Evolutionary conservation across 306 rosid genomes (phyloP).

Genomic region (Cucumis cinereus): DNA sequence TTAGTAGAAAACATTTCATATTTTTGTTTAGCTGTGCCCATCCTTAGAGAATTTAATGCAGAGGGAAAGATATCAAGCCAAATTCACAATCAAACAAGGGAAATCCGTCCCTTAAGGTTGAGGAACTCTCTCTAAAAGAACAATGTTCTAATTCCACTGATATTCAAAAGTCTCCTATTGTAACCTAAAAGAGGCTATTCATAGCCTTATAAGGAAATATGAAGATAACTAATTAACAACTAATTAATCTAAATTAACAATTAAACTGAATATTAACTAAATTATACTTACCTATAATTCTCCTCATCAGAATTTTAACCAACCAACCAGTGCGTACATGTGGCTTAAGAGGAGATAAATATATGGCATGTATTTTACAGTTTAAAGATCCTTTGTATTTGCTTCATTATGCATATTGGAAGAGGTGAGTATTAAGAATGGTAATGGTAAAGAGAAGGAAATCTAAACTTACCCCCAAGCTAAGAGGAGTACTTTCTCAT

Average conservation of each 20-base stretch:
- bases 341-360: neutral
- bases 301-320: neutral
- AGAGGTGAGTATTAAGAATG: neutral
- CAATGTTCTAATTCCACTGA: too few relatives aligned
- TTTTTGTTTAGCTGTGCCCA: neutral
- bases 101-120: too few relatives aligned
- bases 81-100: too few relatives aligned
- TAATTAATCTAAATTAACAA: too few relatives aligned
- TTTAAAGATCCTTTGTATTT: neutral
- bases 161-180: too few relatives aligned
- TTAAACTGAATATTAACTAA: too few relatives aligned
- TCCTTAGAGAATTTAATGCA: neutral
- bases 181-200: too few relatives aligned
- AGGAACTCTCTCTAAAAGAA: too few relatives aligned
- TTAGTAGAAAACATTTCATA: neutral
- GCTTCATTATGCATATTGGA: neutral
- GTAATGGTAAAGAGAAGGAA: neutral
- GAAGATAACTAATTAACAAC: too few relatives aligned
- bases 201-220: too few relatives aligned
- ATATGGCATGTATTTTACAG: neutral
- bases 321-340: neutral
- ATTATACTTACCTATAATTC: too few relatives aligned
- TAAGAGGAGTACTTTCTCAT: conserved; percentile 90
- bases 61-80: too few relatives aligned
- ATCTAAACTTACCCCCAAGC: conserved; percentile 88